A percentile compares a stretch with the other conserved stretches of the same genome.
phyloP scores from a whole-genome alignment of 257 asterid species.

The Solanum piurae region DNA sequence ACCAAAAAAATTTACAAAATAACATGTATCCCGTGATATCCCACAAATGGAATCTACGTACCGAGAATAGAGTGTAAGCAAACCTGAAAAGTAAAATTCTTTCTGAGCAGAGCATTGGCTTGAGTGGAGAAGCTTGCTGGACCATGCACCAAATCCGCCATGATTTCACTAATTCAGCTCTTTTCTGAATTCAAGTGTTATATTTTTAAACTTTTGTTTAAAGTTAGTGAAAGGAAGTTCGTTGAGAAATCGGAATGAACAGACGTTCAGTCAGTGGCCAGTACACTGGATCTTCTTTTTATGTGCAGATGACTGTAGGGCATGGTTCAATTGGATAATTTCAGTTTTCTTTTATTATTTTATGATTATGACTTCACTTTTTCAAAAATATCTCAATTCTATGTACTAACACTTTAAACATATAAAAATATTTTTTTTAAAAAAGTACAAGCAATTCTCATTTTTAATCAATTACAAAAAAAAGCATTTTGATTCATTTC shows the following conservation, averaged over 20 bases:
- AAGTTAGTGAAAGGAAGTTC: background rate
- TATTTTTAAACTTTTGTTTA: no score
- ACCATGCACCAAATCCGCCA: background rate
- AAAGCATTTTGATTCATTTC: background rate
- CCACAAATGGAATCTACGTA: background rate
- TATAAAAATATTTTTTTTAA: no score
- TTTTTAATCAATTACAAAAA: no score
- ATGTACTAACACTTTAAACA: background rate
- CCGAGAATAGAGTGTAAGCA: background rate
- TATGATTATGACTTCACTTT: background rate
- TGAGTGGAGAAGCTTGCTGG: background rate
- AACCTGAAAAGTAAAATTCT: background rate
- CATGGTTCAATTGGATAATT: background rate
- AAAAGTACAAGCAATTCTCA: background rate
- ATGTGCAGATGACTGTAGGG: background rate
- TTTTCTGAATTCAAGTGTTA: background rate
- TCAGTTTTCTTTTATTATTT: no score
- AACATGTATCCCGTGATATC: background rate
- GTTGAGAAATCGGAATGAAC: background rate
- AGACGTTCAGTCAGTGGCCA: background rate
- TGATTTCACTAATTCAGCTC: background rate
- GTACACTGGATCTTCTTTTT: background rate
- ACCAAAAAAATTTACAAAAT: background rate
- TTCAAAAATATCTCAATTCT: background rate
- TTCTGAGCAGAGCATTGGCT: background rate